These are phyloP conservation scores for Syzygium grande DNA, from an alignment of 345 rosid genomes.

Conservation along the genomic window DNA sequence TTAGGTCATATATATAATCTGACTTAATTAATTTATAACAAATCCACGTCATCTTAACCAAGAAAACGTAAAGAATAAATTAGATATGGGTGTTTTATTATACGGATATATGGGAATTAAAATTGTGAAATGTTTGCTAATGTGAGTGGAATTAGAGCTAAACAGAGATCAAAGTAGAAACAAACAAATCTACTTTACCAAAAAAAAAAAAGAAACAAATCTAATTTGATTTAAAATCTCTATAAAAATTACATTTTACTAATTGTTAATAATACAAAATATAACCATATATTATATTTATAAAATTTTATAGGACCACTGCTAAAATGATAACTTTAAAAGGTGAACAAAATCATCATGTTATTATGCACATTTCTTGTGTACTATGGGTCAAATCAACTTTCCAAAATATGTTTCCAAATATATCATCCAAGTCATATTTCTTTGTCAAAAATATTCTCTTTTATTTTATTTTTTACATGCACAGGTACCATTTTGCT, in stretches of 20 bases:
- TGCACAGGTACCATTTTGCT: too few species aligned
- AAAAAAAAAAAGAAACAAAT: too few species aligned
- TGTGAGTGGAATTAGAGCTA: background rate
- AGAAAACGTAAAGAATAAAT: background rate
- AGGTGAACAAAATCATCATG: background rate
- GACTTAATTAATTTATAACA: background rate
- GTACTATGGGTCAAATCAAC: background rate
- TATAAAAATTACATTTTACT: background rate
- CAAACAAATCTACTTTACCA: too few species aligned
- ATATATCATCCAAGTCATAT: background rate
- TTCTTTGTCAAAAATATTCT: background rate
- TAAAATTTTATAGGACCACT: background rate
- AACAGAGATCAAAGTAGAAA: background rate
- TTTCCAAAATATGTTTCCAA: background rate
- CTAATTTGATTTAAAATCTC: background rate
- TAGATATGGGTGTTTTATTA: background rate
- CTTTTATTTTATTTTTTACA: too few species aligned
- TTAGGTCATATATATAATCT: background rate
- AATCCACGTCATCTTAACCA: background rate
- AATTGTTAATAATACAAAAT: background rate
- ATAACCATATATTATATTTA: too few species aligned
- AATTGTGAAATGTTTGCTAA: background rate
- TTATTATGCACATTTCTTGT: background rate
- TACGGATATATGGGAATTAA: background rate
- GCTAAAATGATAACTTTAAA: background rate